Evolutionary conservation across 2,329 filamentous ascomycete species (phyloP).

Genomic region (Sphaceloma murrayae): DNA sequence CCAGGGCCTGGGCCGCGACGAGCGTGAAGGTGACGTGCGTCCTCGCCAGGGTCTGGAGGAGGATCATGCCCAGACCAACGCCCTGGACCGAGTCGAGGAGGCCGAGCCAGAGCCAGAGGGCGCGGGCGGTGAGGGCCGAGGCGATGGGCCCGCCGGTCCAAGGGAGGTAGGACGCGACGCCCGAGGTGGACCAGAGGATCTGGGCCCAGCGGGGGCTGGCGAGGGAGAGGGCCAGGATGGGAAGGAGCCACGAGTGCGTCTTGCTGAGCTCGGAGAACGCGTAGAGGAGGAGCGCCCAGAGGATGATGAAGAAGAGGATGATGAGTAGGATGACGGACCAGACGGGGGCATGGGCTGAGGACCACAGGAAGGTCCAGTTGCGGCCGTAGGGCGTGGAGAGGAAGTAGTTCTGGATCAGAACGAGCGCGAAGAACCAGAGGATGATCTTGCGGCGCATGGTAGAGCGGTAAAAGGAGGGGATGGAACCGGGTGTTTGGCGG

Average conservation of each 20-base stretch:
- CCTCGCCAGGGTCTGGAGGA: constrained; percentile 51
- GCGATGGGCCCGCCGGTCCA: constrained; percentile 49
- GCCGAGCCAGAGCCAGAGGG: constrained; percentile 58
- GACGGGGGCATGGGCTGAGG: constrained; percentile 44
- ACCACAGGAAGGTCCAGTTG: constrained; percentile 57
- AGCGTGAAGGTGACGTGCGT: constrained; percentile 56
- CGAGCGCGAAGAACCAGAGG: constrained; percentile 56
- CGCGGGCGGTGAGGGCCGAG: constrained; percentile 47
- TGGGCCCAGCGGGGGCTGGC: constrained; percentile 58
- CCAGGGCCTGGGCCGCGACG: constrained; percentile 52
- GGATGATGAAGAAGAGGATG: constrained; percentile 43
- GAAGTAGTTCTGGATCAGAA: constrained; percentile 59
- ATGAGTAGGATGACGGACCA: constrained; percentile 52
- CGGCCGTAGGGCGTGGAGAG: constrained; percentile 56
- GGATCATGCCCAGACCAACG: constrained; percentile 58
- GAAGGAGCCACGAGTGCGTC: constrained; percentile 56
- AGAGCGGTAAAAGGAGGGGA: constrained; percentile 56
- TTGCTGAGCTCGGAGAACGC: constrained; percentile 47
- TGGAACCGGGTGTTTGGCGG: constrained; percentile 52
- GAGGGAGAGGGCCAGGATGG: constrained; percentile 57
- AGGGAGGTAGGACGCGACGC: constrained; percentile 52
- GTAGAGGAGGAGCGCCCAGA: constrained; percentile 48
- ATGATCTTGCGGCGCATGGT: constrained; percentile 55
- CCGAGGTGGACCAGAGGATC: constrained; percentile 55
- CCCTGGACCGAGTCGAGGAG: constrained; percentile 56